Percentiles rank a stretch among this genome's conserved stretches.
Evolutionary conservation across 2,329 filamentous ascomycete genomes (phyloP).

Genomic region (Alternaria panax): DNA sequence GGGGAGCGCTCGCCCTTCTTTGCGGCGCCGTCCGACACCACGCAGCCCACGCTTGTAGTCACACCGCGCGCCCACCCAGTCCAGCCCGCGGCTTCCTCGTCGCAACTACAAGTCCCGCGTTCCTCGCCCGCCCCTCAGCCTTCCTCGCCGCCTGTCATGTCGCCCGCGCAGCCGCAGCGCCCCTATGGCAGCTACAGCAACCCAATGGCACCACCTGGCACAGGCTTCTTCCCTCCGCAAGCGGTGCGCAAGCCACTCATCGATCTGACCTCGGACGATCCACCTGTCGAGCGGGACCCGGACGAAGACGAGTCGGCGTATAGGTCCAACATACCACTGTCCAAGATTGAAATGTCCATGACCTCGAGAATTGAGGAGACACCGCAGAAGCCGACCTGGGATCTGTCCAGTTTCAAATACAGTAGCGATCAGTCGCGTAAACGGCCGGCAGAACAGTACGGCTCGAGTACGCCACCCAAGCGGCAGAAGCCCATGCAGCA

Average conservation of each 20-base stretch:
- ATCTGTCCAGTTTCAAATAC: conserved; percentile 39
- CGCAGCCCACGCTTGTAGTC: conserved; percentile 68
- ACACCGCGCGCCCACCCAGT: conserved; percentile 50
- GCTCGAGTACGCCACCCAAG: conserved; percentile 32
- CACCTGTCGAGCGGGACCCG: conserved; percentile 57
- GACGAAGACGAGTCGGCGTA: conserved; percentile 51
- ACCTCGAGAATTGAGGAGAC: conserved; percentile 43
- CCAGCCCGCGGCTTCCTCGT: conserved; percentile 30
- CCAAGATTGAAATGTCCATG: conserved; percentile 56
- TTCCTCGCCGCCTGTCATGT: conserved; percentile 50
- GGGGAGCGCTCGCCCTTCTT: conserved; percentile 39
- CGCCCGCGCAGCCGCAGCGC: conserved; percentile 69
- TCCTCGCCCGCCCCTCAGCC: conserved; percentile 73
- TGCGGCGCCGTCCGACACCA: conserved; percentile 50
- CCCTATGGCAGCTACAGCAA: conserved; percentile 66
- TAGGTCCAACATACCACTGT: conserved; percentile 66
- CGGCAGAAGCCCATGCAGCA: conserved; percentile 36
- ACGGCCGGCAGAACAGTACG: conserved; percentile 32
- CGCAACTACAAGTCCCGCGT: conserved; percentile 79
- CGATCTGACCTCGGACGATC: conserved; percentile 55
- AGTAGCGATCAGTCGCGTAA: conserved; percentile 33
- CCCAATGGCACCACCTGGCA: conserved; percentile 80
- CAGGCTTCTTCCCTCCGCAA: conserved; percentile 63
- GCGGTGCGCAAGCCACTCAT: conserved; percentile 51
- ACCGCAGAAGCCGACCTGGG: conserved; percentile 41